phyloP scores from a whole-genome alignment of 1,284 basidiomycete species.

The Erythrobasidium hasegawianum region DNA sequence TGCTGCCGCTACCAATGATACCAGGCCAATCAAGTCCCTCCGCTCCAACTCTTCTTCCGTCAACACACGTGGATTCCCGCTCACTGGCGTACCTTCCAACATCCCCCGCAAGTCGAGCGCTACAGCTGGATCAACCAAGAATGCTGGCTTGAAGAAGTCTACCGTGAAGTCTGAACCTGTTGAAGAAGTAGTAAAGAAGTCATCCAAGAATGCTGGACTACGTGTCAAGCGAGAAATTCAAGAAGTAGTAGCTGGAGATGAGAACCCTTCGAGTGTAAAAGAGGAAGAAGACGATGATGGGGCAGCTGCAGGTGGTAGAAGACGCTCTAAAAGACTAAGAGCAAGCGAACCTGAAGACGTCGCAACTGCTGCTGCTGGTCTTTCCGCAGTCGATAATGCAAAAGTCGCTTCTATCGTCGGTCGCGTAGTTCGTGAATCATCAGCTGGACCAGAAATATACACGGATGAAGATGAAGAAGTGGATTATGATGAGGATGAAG shows the following conservation, averaged over 20 bases:
- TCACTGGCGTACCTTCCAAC: constrained; percentile 21
- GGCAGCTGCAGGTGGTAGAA: constrained; percentile 10
- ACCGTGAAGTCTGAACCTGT: constrained; percentile 17
- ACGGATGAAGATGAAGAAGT: too few relatives aligned
- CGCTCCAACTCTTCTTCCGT: background rate
- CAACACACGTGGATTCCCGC: background rate
- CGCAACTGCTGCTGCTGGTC: background rate
- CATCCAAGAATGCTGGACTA: constrained; percentile 31
- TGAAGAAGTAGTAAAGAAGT: constrained; percentile 26
- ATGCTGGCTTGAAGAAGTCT: constrained; percentile 17
- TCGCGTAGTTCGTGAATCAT: constrained; percentile 25
- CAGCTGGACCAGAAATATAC: constrained; percentile 33
- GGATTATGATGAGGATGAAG: constrained; percentile 40
- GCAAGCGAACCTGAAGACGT: constrained; percentile 14
- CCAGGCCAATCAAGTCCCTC: constrained; percentile 28
- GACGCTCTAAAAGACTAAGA: constrained; percentile 20
- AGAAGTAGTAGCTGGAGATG: constrained; percentile 12
- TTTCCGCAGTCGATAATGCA: background rate
- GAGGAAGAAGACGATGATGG: constrained; percentile 15
- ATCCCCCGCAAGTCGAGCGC: constrained; percentile 17
- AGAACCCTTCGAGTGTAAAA: background rate
- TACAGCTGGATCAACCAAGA: constrained; percentile 11
- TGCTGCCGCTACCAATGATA: constrained; percentile 4
- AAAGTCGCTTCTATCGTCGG: constrained; percentile 10
- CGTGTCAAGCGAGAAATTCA: constrained; percentile 31